Conservation (phyloP, 495 filamentous ascomycete species). For the Glonium stellatum region DNA sequence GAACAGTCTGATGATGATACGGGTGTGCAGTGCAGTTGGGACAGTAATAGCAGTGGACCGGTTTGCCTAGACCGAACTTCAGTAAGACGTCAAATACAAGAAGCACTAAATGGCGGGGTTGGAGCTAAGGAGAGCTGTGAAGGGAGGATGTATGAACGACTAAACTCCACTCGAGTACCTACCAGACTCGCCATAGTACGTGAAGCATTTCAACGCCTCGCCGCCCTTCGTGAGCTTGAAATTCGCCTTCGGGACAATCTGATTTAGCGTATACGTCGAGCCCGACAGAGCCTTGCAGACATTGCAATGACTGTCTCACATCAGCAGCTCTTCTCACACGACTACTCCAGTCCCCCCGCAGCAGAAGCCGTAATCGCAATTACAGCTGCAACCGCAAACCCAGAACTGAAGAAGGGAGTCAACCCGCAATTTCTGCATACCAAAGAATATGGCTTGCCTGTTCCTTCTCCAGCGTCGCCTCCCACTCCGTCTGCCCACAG, state of each 20-base stretch:
- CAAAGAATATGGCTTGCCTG: slow-evolving; percentile 43
- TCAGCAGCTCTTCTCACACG: no score
- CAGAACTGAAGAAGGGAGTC: no score
- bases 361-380: neutral
- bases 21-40: slow-evolving; percentile 44
- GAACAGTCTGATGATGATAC: slow-evolving; percentile 47
- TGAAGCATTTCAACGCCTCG: slow-evolving; percentile 38
- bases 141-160: neutral
- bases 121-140: neutral
- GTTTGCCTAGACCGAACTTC: slow-evolving; percentile 35
- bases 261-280: slow-evolving; percentile 45
- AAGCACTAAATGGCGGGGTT: neutral
- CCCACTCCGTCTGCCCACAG: slow-evolving; percentile 46
- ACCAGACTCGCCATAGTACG: slow-evolving; percentile 47
- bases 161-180: no score
- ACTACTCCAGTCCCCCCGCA: neutral
- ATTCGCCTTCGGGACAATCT: slow-evolving; percentile 42
- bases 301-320: slow-evolving; percentile 43
- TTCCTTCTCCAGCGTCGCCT: slow-evolving; percentile 37
- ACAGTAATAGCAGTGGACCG: slow-evolving; percentile 49
- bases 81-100: neutral
- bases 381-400: no score
- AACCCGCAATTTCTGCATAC: slow-evolving; percentile 27
- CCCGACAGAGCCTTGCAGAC: slow-evolving; percentile 46
- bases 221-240: slow-evolving; percentile 45